Evolutionary conservation across 345 rosid species (phyloP), one percentile per base, ranked within the genome.

Genomic region (Chamaenerion angustifolium): DNA sequence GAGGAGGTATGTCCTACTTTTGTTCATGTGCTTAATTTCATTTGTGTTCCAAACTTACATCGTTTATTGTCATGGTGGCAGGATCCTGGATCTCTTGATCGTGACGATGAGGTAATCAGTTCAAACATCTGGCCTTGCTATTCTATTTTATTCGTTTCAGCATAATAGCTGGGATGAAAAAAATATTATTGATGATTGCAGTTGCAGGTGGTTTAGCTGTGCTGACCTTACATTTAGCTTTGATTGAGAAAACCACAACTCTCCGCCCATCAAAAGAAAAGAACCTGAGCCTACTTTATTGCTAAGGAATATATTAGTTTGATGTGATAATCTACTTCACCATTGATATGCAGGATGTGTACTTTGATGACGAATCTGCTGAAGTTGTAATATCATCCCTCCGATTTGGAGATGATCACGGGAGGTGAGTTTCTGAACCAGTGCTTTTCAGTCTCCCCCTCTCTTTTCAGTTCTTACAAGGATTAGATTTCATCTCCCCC

Each of bases 331-430:
- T 31, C 37, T 31, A 1, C 6, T 31, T 31, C 37, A 3, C 7
- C 8, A 31, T 5, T 31, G 10, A 1, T 31, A 31, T 75, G 59
- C 86, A 90, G 95, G 92, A 85, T 77, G 83, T 84, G 17, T 83
- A 83, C 75, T 90, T 86, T 45, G 92, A 83, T 50, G 88, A 90
- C 61, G 98, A 83, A 65, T 83, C 95, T 56, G 83, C 94, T 23
- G 94, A 83, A 61, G 88, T 81, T 43, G 94, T 90, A 49, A 81
- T 90, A 68, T 86, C 98, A 58, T 86, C 97, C 46, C 59, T 89
- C 67, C 66, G 97, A 71, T 95, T 89, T 16, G 90, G 97, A 55
- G 95, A 81, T 72, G 92, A 86, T 61, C 97, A 83, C 65, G 88
- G 85, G 51, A 86, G 94, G 97, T 83, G 53, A 60, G 16, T 46